Evolutionary conservation across 2,329 filamentous ascomycete species (phyloP).

Genomic region (Aspergillus tubingensis): DNA sequence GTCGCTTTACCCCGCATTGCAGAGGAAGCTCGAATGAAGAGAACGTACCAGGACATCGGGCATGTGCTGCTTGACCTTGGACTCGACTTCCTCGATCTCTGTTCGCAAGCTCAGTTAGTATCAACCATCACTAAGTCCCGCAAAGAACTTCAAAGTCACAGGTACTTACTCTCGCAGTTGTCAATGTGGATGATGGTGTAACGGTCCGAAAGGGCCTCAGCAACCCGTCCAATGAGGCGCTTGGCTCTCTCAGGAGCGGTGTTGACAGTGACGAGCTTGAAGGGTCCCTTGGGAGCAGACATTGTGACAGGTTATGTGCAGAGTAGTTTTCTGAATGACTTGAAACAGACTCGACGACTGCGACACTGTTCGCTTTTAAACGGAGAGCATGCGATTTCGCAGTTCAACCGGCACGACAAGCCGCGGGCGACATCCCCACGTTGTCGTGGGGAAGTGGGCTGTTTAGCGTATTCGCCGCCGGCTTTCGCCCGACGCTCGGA

Average conservation of each 20-base stretch:
- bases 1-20: background rate
- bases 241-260: conserved; percentile 67
- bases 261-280: conserved; percentile 67
- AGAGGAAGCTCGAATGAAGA: background rate
- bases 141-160: conserved; percentile 21
- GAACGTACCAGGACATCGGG: conserved; percentile 57
- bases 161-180: conserved; percentile 59
- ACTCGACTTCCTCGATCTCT: conserved; percentile 57
- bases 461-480: conserved; percentile 7
- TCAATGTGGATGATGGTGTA: conserved; percentile 65
- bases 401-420: background rate
- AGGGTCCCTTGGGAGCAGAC: conserved; percentile 56
- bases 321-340: background rate
- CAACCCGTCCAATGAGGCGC: conserved; percentile 61
- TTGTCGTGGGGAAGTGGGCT: conserved; percentile 16
- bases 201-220: conserved; percentile 61
- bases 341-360: background rate
- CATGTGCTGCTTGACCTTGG: conserved; percentile 54
- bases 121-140: conserved; percentile 1
- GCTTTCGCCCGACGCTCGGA: conserved; percentile 14
- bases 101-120: background rate
- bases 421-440: conserved; percentile 22
- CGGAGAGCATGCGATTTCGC: conserved; percentile 6
- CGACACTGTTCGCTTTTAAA: conserved; percentile 5
- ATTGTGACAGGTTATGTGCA: conserved; percentile 15